Conservation (phyloP, 2,329 filamentous ascomycete species). For the Acarospora socialis region DNA sequence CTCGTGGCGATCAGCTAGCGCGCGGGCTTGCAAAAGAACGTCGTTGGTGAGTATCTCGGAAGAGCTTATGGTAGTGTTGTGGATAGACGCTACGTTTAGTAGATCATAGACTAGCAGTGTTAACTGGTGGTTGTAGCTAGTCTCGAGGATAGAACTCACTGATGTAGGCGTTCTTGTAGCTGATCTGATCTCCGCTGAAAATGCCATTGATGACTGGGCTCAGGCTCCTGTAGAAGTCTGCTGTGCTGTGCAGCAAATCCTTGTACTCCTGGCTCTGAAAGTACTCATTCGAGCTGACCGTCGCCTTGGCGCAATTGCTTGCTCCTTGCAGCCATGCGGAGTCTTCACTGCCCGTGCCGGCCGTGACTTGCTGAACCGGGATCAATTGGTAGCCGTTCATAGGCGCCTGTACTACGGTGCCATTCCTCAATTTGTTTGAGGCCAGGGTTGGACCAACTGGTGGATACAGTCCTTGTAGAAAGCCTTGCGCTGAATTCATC, state of each 20-base stretch:
- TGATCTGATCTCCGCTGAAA: conserved; percentile 34
- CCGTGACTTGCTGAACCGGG: conserved; percentile 49
- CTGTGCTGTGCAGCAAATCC: conserved; percentile 32
- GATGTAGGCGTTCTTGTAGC: conserved; percentile 48
- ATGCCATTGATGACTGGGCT: conserved; percentile 38
- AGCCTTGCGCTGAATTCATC: conserved; percentile 63
- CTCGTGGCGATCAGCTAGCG: conserved; percentile 67
- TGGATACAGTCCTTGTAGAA: conserved; percentile 78
- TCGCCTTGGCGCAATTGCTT: conserved; percentile 40
- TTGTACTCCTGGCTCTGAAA: conserved; percentile 39
- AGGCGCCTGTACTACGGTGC: conserved; percentile 49
- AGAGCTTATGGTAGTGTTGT: conserved; percentile 48
- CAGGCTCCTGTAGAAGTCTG: conserved; percentile 39
- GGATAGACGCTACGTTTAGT: conserved; percentile 47
- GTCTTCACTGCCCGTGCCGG: conserved; percentile 46
- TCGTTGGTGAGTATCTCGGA: conserved; percentile 44
- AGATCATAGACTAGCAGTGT: conserved; percentile 41
- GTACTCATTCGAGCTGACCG: conserved; percentile 44
- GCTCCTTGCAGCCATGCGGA: conserved; percentile 44
- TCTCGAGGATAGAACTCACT: conserved; percentile 33
- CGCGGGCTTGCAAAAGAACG: conserved; percentile 48
- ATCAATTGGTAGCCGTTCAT: conserved; percentile 75
- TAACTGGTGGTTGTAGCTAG: conserved; percentile 3
- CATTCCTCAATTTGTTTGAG: conserved; percentile 55
- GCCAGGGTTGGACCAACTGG: conserved; percentile 44